phyloP scores from a whole-genome alignment of 2,329 filamentous ascomycete genomes.

The Fusarium euwallaceae region DNA sequence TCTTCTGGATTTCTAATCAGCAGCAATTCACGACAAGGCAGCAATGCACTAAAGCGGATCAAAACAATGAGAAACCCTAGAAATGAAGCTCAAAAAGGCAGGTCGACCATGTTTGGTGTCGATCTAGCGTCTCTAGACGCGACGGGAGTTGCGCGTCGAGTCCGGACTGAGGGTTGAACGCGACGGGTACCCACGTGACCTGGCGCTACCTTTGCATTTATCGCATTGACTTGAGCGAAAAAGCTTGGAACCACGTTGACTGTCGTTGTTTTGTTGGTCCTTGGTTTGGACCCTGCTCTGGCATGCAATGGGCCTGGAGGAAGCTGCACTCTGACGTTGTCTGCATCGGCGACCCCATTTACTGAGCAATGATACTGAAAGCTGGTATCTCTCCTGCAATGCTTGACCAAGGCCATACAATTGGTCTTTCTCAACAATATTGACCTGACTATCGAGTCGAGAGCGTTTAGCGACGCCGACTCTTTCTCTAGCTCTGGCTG shows the following conservation, averaged over 20 bases:
- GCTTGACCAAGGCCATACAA: not conserved
- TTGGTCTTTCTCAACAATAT: not conserved
- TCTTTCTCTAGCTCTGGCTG: constrained; percentile 1
- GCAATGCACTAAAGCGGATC: not conserved
- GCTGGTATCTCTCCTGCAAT: not conserved
- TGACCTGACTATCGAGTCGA: not conserved
- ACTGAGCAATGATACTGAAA: not conserved
- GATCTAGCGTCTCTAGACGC: constrained; percentile 9
- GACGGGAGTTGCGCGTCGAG: constrained; percentile 14
- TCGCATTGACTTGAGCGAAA: not conserved
- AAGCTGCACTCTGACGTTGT: not conserved
- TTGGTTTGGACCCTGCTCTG: not conserved
- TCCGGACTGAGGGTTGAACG: not conserved
- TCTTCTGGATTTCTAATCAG: constrained; percentile 28
- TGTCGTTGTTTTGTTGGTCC: not conserved
- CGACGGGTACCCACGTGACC: constrained; percentile 40
- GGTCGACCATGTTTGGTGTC: constrained; percentile 11
- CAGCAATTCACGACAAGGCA: not conserved
- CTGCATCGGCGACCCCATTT: not conserved
- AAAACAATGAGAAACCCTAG: not conserved
- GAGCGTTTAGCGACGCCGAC: not conserved
- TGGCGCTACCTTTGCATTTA: not conserved
- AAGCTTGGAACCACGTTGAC: not conserved
- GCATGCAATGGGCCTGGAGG: not conserved
- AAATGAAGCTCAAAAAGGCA: constrained; percentile 4